Conservation (phyloP, 768 basidiomycete species). For the Suillus subaureus region DNA sequence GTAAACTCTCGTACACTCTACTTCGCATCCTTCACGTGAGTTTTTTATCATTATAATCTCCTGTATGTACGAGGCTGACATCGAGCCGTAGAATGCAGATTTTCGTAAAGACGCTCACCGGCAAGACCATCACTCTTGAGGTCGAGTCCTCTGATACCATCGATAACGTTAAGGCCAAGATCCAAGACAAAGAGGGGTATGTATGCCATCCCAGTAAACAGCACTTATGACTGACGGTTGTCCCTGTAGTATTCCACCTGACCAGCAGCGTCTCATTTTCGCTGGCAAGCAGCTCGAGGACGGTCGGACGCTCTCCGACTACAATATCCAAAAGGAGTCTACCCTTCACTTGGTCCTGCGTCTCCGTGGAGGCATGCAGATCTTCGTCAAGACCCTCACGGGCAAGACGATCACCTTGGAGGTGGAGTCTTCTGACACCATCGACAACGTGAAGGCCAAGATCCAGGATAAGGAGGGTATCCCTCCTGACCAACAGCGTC, state of each 20-base stretch:
- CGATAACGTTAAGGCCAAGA: conserved; percentile 80
- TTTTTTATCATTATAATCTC: neutral
- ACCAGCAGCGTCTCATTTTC: conserved; percentile 95
- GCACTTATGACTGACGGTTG: neutral
- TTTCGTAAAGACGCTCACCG: conserved; percentile 83
- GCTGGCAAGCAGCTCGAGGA: conserved; percentile 98
- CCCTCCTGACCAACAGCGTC: conserved; percentile 85
- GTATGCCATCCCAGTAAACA: conserved; percentile 2
- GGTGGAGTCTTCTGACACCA: conserved; percentile 88
- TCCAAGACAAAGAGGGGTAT: conserved; percentile 91
- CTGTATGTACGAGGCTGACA: neutral
- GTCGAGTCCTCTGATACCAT: conserved; percentile 78
- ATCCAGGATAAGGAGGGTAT: conserved; percentile 94
- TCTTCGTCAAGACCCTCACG: conserved; percentile 81
- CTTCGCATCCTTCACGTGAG: neutral
- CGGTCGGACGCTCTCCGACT: conserved; percentile 87
- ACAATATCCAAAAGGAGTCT: conserved; percentile 97
- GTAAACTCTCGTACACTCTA: neutral
- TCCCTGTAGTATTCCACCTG: conserved; percentile 41
- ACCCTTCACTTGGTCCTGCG: conserved; percentile 93
- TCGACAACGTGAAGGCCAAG: conserved; percentile 89
- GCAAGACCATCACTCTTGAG: conserved; percentile 83
- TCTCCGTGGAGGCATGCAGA: conserved; percentile 90
- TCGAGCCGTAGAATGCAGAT: conserved; percentile 62
- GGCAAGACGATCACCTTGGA: conserved; percentile 93